Evolutionary conservation across 352 stramenopile species (phyloP), one percentile per base, ranked within the genome.

Genomic region (Globisporangium solare): DNA sequence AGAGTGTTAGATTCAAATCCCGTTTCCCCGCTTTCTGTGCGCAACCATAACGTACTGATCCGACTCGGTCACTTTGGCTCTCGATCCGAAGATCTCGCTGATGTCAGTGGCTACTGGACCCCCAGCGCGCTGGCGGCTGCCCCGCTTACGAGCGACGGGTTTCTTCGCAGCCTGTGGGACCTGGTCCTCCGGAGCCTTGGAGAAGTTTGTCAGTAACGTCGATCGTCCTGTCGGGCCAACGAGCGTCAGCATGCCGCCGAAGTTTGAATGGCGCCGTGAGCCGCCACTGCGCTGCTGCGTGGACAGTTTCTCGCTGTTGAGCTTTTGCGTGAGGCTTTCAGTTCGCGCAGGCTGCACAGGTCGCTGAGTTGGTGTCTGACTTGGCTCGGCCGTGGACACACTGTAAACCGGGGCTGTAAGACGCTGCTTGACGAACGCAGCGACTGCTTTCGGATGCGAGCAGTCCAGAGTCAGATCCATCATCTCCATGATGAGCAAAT

Each of bases 401-500:
- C 14, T 17, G 24, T 2, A 27, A 50, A 7, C 6, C 10, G 27
- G 4, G 27, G 5, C 20, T 6, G 40, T 56, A 31, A 61, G 24
- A 5, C 47, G 32, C 31, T 68, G 70, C 60, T 88, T 89, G 1
- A 70, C 55, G 39, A 78, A 91, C 4, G 77, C 70, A 7, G 76
- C 83, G 6, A 95, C 61, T 6, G 68, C 54, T 54, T 93, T 88
- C 0, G 86, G 86, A 4, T 78, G 74, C 0, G 82, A 88, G 35
- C 79, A 87, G 46, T 76, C 69, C 0, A 95, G 67, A 18, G 85
- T 92, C 42, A 94, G 69, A 55, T 91, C 82, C 21, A 96, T 67
- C 70, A 96, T 93, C 63, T 96, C 86, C 83, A 96, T 92, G 40
- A 96, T 79, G 6, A 96, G 53, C 58, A 96, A 47, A 47, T 94